Conservation (phyloP, 2,329 filamentous ascomycete species). For the Fusarium floridanum region DNA sequence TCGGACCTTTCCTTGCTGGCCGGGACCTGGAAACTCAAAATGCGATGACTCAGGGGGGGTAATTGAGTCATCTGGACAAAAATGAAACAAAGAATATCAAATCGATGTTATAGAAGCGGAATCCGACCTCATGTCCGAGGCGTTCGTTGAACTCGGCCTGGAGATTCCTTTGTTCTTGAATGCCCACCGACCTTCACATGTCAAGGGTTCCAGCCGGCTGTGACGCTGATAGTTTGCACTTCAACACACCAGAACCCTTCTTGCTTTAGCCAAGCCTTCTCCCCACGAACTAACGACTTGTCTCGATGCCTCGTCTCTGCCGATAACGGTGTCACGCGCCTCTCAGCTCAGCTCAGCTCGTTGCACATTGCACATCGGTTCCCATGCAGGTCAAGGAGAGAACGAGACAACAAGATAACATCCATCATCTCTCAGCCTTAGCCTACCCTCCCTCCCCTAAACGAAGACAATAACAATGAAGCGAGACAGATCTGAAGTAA, state of each 20-base stretch:
- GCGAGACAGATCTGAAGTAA: not conserved
- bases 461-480: not conserved
- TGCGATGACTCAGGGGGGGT: not conserved
- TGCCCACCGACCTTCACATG: conserved; percentile 23
- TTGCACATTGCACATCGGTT: not conserved
- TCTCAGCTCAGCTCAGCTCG: not conserved
- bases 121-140: conserved; percentile 32
- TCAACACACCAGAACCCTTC: conserved; percentile 13
- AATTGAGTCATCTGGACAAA: not conserved
- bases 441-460: not conserved
- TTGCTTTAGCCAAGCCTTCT: conserved; percentile 4
- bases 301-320: conserved; percentile 5
- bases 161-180: not conserved
- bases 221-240: conserved; percentile 13
- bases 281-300: conserved; percentile 11
- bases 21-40: not conserved
- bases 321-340: conserved; percentile 6
- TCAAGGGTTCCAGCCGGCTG: conserved; percentile 5
- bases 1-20: not conserved
- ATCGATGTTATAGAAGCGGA: conserved; percentile 10
- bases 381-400: not conserved
- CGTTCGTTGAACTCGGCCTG: not conserved
- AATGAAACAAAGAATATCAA: not conserved
- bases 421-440: not conserved
- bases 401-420: not conserved